Conservation (phyloP, 768 basidiomycete species). For the Tubosaeta sp. region DNA sequence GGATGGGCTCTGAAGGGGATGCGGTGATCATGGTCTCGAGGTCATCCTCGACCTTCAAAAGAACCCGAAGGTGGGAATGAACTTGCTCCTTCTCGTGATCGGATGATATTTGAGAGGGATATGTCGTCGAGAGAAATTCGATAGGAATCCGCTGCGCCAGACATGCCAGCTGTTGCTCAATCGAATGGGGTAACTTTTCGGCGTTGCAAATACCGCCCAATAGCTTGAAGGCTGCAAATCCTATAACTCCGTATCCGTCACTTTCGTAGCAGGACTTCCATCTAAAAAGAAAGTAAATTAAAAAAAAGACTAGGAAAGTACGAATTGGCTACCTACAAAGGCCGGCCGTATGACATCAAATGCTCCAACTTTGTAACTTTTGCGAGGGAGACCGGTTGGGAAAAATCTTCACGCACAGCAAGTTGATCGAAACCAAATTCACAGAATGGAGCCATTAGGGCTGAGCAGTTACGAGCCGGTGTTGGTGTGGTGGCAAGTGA, state of each 20-base stretch:
- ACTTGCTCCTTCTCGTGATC: too few species aligned
- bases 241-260: neutral
- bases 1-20: neutral
- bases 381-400: too few species aligned
- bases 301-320: neutral
- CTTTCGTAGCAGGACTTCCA: neutral
- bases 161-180: neutral
- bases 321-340: neutral
- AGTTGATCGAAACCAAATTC: neutral
- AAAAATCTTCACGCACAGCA: neutral
- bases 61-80: too few species aligned
- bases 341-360: neutral
- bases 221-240: neutral
- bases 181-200: neutral
- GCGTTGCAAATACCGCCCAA: neutral
- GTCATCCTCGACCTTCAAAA: neutral
- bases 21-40: neutral
- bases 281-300: neutral
- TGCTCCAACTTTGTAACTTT: too few species aligned
- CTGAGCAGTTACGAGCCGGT: neutral
- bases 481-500: neutral
- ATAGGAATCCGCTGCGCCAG: neutral
- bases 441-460: neutral
- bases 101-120: neutral
- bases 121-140: neutral